Conservation (phyloP, 805 yeast genomes). For the Ogataea nitratoaversa region DNA sequence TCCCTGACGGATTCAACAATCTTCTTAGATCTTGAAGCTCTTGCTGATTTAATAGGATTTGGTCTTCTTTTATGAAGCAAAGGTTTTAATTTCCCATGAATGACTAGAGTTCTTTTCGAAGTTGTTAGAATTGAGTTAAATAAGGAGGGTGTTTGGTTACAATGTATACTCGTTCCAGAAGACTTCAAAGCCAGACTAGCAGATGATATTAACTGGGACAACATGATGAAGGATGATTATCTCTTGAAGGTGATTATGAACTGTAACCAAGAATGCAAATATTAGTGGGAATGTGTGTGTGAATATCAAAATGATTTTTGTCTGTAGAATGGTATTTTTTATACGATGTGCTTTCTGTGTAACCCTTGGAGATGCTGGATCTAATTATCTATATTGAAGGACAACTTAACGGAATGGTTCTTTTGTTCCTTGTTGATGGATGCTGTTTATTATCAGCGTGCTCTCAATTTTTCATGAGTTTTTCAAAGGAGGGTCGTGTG, state of each 20-base stretch:
- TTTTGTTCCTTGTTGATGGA: too few relatives aligned
- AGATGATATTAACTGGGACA: constrained; percentile 1
- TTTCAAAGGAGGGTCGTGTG: background rate
- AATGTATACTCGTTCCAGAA: background rate
- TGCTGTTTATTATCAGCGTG: too few relatives aligned
- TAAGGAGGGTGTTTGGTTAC: constrained; percentile 4
- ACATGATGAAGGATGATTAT: background rate
- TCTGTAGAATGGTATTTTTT: too few relatives aligned
- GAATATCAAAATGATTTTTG: too few relatives aligned
- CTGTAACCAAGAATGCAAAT: too few relatives aligned
- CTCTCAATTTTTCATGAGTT: background rate
- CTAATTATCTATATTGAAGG: too few relatives aligned
- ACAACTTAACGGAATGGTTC: too few relatives aligned
- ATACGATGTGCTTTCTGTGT: too few relatives aligned
- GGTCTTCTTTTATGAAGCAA: constrained; percentile 22
- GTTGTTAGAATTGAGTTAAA: constrained; percentile 7
- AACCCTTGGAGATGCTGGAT: too few relatives aligned
- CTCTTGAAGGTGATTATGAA: too few relatives aligned
- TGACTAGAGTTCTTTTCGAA: constrained; percentile 22
- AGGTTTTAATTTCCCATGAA: constrained; percentile 27
- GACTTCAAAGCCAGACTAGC: background rate
- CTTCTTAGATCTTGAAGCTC: constrained; percentile 25
- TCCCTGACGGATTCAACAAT: constrained; percentile 32
- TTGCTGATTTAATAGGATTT: constrained; percentile 16
- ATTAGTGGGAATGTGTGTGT: background rate